Base-by-base conservation (phyloP, 108 stramenopile species). In the Hondaea fermentalgiana region DNA sequence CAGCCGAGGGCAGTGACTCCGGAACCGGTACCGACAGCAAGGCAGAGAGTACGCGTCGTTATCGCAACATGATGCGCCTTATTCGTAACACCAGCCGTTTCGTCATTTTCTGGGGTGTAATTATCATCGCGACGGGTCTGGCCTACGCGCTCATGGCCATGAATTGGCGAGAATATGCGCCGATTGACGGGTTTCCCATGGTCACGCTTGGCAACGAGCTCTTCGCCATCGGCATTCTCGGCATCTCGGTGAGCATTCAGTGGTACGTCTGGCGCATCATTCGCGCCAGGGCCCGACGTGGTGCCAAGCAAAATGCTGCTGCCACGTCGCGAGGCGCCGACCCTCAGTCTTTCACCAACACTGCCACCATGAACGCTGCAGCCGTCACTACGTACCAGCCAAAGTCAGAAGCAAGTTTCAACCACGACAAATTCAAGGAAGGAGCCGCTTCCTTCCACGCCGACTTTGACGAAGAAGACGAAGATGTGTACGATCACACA, bases 221-320 rank as follows among this genome's bases (percentile, higher is more conserved):
- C n/a, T 83, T 83, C 25, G 6, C 14, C 49, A 47, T 83, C 1
- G 51, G 76, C 51, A 83, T 83, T 23, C 49, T 83, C 51, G 76
- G 76, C n/a, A 16, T 83, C n/a, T 43, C 28, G 10, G n/a, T 17
- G 19, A 12, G 17, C 0, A 25, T 83, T 1, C 76, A 83, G 51
- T 83, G 76, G 76, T 83, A 83, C 51, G 42, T 69, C 64, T 69
- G 64, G 64, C 64, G 64, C 10, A 23, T 69, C 64, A 69, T 69
- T 69, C 64, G 64, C 0, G 64, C 64, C 42, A 28, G 17, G 35
- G 42, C 64, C 8, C 64, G 64, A 8, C 64, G 64, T 1, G 25
- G 14, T 42, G 21, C 21, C 42, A 69, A 69, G 17, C 4, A 69
- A 6, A 69, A 57, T 8, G 16, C 55, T 8, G 55, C 42, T 23